A percentile compares a stretch with the other conserved stretches of the same genome.
Conservation (phyloP, 192 early-diverging fungal species). For the Funneliformis mosseae region DNA sequence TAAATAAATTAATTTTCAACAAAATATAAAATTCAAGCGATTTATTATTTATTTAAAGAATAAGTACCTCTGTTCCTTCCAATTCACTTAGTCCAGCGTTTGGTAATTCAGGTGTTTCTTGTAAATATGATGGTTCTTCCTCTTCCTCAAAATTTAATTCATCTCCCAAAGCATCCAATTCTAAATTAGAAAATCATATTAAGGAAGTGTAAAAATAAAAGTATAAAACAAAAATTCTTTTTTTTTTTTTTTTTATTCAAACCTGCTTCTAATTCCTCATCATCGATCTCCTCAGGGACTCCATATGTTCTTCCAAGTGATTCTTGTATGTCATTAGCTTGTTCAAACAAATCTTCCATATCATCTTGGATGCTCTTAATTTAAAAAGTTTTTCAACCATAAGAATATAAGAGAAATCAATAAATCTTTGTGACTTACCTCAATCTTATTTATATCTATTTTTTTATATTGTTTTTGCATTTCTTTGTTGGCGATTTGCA, state of each 20-base stretch:
- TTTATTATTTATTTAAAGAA: neutral
- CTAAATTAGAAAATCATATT: conserved; percentile 38
- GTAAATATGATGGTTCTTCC: conserved; percentile 81
- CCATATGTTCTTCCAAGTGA: conserved; percentile 88
- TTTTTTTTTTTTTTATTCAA: too few species aligned
- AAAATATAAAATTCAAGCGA: neutral
- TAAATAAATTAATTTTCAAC: neutral
- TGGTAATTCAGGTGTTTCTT: conserved; percentile 64
- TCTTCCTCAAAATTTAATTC: conserved; percentile 83
- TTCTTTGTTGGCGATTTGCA: conserved; percentile 93
- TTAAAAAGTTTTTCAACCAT: neutral
- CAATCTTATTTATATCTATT: conserved; percentile 92
- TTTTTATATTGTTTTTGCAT: conserved; percentile 97
- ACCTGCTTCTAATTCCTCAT: conserved; percentile 96
- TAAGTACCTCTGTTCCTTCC: conserved; percentile 50
- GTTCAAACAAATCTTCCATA: conserved; percentile 96
- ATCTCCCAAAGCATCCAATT: conserved; percentile 95
- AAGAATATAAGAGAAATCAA: neutral
- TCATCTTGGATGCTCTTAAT: conserved; percentile 91
- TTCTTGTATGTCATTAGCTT: conserved; percentile 98
- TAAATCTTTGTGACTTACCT: conserved; percentile 53
- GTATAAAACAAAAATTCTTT: neutral
- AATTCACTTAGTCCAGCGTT: conserved; percentile 48
- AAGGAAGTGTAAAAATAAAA: neutral
- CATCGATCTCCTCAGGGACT: conserved; percentile 94